Evolutionary conservation across 1,284 basidiomycete species (phyloP).

Genomic region (Garcileccinum viscosum): DNA sequence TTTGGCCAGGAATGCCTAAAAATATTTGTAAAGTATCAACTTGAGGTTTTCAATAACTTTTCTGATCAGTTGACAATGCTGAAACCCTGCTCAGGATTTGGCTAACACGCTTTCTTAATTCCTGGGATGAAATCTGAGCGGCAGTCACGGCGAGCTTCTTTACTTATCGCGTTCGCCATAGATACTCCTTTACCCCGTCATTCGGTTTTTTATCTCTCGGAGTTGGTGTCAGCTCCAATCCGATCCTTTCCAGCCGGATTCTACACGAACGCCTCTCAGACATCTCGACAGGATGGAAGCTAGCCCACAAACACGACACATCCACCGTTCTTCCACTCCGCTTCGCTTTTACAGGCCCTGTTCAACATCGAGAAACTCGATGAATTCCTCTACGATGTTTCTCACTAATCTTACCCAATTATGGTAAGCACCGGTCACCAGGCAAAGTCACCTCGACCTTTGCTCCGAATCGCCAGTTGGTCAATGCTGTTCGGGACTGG

Average conservation of each 20-base stretch:
- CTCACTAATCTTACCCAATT: conserved; percentile 49
- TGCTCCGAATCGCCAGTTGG: conserved; percentile 45
- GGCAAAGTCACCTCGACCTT: conserved; percentile 47
- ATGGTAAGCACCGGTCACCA: conserved; percentile 55
- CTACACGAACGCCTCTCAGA: conserved; percentile 43
- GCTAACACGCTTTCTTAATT: too few relatives aligned
- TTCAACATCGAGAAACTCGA: conserved; percentile 48
- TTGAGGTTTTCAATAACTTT: too few relatives aligned
- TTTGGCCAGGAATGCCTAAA: too few relatives aligned
- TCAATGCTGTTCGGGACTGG: conserved; percentile 48
- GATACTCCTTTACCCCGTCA: conserved; percentile 30
- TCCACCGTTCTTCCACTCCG: conserved; percentile 45
- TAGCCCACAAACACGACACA: conserved; percentile 36
- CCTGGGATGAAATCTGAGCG: too few relatives aligned
- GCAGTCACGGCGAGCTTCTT: too few relatives aligned
- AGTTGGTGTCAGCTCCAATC: conserved; percentile 21
- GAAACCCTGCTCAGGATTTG: too few relatives aligned
- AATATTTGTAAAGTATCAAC: too few relatives aligned
- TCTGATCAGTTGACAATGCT: too few relatives aligned
- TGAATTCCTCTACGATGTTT: conserved; percentile 48
- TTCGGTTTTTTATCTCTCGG: conserved; percentile 31
- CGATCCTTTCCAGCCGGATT: conserved; percentile 18
- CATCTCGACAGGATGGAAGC: conserved; percentile 43
- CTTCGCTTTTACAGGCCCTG: conserved; percentile 51
- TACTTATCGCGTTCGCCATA: too few relatives aligned